These are phyloP conservation scores for Cucurbita argyrosperma DNA, from an alignment of 306 rosid genomes.

Conservation along the genomic window DNA sequence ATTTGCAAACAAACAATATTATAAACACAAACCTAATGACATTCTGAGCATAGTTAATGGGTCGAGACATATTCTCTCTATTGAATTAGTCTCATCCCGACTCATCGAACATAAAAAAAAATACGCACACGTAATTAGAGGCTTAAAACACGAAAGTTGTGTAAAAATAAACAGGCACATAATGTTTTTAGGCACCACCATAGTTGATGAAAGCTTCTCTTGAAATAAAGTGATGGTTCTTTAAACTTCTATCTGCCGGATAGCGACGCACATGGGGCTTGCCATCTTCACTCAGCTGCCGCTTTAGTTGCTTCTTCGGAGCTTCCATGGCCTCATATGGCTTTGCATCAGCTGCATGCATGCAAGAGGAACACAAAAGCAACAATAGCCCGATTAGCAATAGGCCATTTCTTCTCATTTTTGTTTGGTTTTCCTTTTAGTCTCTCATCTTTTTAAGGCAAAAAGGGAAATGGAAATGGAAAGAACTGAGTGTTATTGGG, in stretches of 20 bases:
- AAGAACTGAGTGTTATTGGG: background rate
- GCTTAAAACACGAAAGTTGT: no score
- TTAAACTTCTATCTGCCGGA: slow-evolving; percentile 4
- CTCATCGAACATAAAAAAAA: no score
- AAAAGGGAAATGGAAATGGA: background rate
- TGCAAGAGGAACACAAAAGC: slow-evolving; percentile 4
- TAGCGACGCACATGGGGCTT: background rate
- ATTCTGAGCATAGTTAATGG: no score
- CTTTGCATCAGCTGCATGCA: slow-evolving; percentile 5
- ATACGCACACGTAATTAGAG: no score
- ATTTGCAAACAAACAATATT: background rate
- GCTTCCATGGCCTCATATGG: background rate
- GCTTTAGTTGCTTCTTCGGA: background rate
- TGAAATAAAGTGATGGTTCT: slow-evolving; percentile 22
- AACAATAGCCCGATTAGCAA: background rate
- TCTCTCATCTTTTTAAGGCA: background rate
- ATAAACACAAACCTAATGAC: background rate
- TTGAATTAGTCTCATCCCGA: no score
- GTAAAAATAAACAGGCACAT: background rate
- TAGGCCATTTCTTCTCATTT: background rate
- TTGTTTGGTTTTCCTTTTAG: background rate
- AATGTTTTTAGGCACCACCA: slow-evolving; percentile 8
- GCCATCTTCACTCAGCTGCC: background rate
- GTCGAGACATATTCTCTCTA: background rate
- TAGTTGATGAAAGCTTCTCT: slow-evolving; percentile 18